Percentiles rank a stretch among this genome's conserved stretches.
Conservation (phyloP, 495 filamentous ascomycete species). For the Evansstolkia leycettana region DNA sequence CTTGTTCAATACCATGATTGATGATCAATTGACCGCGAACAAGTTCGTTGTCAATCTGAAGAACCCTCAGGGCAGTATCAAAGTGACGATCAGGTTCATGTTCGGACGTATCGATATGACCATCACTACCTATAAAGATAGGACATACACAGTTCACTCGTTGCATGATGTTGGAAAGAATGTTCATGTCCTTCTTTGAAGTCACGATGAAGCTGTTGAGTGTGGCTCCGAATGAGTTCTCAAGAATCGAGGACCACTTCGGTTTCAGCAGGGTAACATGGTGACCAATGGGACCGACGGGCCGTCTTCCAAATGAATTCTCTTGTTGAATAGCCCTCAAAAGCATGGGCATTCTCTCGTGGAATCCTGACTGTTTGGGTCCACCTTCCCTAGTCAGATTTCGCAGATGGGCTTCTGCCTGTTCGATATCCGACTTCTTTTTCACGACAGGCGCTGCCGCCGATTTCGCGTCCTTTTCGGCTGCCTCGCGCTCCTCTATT, state of each 20-base stretch:
- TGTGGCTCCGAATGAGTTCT: slow-evolving; percentile 51
- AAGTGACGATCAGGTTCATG: slow-evolving; percentile 62
- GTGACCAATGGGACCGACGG: slow-evolving; percentile 73
- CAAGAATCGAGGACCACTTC: slow-evolving; percentile 74
- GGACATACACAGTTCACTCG: slow-evolving; percentile 41
- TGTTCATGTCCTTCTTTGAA: slow-evolving; percentile 52
- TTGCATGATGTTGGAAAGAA: slow-evolving; percentile 51
- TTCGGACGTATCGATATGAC: slow-evolving; percentile 45
- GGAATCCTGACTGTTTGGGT: slow-evolving; percentile 41
- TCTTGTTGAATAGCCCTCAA: slow-evolving; percentile 57
- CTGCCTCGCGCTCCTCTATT: slow-evolving; percentile 22
- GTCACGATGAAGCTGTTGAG: slow-evolving; percentile 73
- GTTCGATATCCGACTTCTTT: slow-evolving; percentile 25
- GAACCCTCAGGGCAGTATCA: slow-evolving; percentile 64
- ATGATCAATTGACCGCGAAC: slow-evolving; percentile 78
- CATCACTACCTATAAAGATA: slow-evolving; percentile 52
- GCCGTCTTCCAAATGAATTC: slow-evolving; percentile 49
- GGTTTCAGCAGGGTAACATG: slow-evolving; percentile 64
- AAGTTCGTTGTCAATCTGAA: slow-evolving; percentile 68
- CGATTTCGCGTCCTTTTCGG: slow-evolving; percentile 18
- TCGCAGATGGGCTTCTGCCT: slow-evolving; percentile 33
- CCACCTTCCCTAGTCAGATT: slow-evolving; percentile 41
- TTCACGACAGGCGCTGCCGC: slow-evolving; percentile 12
- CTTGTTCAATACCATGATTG: slow-evolving; percentile 70
- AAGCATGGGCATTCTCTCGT: slow-evolving; percentile 47